Evolutionary conservation across 2,329 filamentous ascomycete genomes (phyloP), one percentile per base, ranked within the genome.

Genomic region (Plectosphaerella plurivora): DNA sequence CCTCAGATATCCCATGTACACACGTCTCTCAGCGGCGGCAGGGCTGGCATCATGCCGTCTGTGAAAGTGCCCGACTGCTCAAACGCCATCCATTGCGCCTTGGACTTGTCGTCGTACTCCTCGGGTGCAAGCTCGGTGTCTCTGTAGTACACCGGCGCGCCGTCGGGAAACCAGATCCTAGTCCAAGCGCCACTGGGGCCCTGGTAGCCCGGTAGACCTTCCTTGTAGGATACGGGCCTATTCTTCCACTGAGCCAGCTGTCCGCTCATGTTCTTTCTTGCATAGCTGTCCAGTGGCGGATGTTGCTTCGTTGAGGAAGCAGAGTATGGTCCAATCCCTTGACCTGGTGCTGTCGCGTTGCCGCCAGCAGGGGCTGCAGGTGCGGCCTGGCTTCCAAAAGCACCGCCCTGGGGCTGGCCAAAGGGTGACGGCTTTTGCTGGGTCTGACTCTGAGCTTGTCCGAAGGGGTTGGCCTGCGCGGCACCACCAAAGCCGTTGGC

Each of bases 11-110:
- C 83, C 81, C 87, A 93, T 25, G 73, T 69, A 58, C 84, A 85
- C 76, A 85, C 93, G 63, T 93, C 90, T 55, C 83, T 77, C 68
- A 85, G 86, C 0, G 92, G 92, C 18, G 92, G 89, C 45, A 91
- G 72, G 60, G 87, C 78, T 0, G 92, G 92, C 72, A 96, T 87
- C 7, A 84, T 61, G 0, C 86, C 87, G 36, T 83, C 83, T 42
- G 80, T 76, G 66, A 96, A 96, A 33, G 66, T 69, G 1, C 89
- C 89, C 18, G 81, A 81, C 57, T 82, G 75, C 45, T 78, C 73
- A 64, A 91, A 84, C 45, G 78, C 75, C 53, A 75, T 73, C 71
- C 92, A 96, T 45, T 82, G 78, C 37, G 74, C 75, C 62, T 81
- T 81, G 18, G 82, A 78, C 53, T 77, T 78, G 2, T 83, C 77